Evolutionary conservation across 2,329 filamentous ascomycete genomes (phyloP).

Genomic region (Ceratocystiopsis sp.): DNA sequence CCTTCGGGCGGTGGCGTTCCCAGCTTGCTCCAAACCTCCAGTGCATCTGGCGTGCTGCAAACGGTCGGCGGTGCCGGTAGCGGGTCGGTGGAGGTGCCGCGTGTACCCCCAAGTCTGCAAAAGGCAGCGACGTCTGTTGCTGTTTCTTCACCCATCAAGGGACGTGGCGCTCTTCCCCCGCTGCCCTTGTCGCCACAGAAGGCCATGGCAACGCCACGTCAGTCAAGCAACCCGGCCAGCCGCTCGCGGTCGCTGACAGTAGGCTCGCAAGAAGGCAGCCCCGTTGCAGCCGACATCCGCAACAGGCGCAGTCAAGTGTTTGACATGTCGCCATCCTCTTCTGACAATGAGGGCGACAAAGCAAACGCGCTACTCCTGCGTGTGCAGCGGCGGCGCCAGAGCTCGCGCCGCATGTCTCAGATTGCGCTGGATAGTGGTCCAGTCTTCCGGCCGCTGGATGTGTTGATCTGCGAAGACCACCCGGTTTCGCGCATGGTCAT

Average conservation of each 20-base stretch:
- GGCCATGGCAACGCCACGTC: constrained; percentile 39
- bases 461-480: constrained; percentile 94
- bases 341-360: constrained; percentile 89
- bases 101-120: constrained; percentile 40
- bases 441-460: constrained; percentile 76
- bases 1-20: constrained; percentile 35
- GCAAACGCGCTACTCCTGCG: constrained; percentile 63
- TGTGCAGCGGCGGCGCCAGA: constrained; percentile 86
- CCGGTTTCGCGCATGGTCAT: constrained; percentile 96
- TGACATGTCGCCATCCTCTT: constrained; percentile 92
- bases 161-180: constrained; percentile 29
- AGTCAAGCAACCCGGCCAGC: constrained; percentile 42
- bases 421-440: constrained; percentile 67
- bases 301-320: constrained; percentile 90
- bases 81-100: constrained; percentile 50
- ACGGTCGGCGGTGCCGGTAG: constrained; percentile 38
- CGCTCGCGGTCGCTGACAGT: constrained; percentile 80
- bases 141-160: constrained; percentile 34
- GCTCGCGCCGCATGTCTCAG: constrained; percentile 82
- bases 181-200: constrained; percentile 48
- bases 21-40: too few relatives aligned
- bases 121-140: constrained; percentile 39
- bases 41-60: too few relatives aligned
- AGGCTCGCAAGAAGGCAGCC: constrained; percentile 82
- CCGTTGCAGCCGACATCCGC: constrained; percentile 51